Base-by-base conservation (phyloP, 805 yeast species). In the Martiniozyma abietophila region DNA sequence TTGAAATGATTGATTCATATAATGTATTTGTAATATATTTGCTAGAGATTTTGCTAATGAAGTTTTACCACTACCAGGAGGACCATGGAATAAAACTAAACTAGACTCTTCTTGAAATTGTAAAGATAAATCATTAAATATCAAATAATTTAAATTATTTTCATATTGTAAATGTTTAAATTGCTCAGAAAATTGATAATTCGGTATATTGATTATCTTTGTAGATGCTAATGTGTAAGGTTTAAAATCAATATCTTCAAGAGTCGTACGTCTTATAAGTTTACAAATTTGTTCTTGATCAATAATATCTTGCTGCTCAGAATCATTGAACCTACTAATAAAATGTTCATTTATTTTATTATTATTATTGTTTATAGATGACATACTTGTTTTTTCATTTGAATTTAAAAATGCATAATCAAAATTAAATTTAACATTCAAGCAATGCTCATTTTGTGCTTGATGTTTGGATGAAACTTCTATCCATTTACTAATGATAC, bases 31-130 rank as follows among this genome's bases (percentile, higher is more conserved):
- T 7, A 29, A 16, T 4, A 16, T 74, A 8, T 65, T 58, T 1
- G 95, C 94, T 31, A 85, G 73, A 0, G 94, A 80, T 49, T 76
- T 75, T 4, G 95, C 95, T 37, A 85, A 62, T 1, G 92, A 79
- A 0, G 96, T 85, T 54, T 85, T 85, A 19, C 96, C 96, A 10
- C 84, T 92, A 24, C 96, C 96, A 0, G 95, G 96, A 8, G 95
- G 95, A 1, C 95, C 96, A 5, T 83, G 84, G 38, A 85, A 66
- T 55, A 85, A 64, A 27, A 85, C 56, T 28, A 85, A 84, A n/a
- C n/a, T n/a, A n/a, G n/a, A n/a, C n/a, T n/a, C n/a, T n/a, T n/a
- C n/a, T n/a, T n/a, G n/a, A n/a, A n/a, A n/a, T n/a, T n/a, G n/a
- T 6, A 95, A 95, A 1, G 94, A 71, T 5, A 29, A 10, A 4